Percentiles rank a stretch among this genome's conserved stretches.
Conservation (phyloP, 2,329 filamentous ascomycete species). For the Diplodia seriata region DNA sequence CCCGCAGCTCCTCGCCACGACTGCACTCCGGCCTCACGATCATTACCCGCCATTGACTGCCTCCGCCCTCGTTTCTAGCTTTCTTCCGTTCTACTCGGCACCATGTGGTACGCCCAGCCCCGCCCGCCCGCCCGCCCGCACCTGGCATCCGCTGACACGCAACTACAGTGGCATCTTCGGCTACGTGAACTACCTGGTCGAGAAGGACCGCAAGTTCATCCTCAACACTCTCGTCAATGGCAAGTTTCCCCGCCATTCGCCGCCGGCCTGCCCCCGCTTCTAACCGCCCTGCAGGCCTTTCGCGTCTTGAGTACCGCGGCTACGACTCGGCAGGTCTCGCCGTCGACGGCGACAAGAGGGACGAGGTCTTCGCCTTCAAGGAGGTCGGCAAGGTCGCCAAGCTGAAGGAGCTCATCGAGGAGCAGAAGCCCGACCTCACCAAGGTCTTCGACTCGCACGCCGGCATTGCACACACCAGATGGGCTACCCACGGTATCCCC, state of each 20-base stretch:
- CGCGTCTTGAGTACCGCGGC: constrained; percentile 95
- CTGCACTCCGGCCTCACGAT: constrained; percentile 26
- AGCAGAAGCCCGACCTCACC: constrained; percentile 80
- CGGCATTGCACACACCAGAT: constrained; percentile 98
- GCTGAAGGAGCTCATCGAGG: constrained; percentile 89
- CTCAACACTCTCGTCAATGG: constrained; percentile 96
- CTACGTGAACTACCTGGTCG: constrained; percentile 99
- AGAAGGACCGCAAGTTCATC: constrained; percentile 97
- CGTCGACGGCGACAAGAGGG: constrained; percentile 97
- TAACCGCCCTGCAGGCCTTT: constrained; percentile 69
- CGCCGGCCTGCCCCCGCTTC: constrained; percentile 34
- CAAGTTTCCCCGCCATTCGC: constrained; percentile 55
- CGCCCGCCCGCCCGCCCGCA: constrained; percentile 9
- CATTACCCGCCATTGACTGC: constrained; percentile 26
- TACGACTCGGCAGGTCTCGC: constrained; percentile 98
- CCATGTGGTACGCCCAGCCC: constrained; percentile 32
- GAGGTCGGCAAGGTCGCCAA: constrained; percentile 99
- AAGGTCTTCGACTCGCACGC: constrained; percentile 98
- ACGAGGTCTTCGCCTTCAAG: constrained; percentile 96
- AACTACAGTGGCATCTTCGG: constrained; percentile 84
- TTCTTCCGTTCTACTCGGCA: constrained; percentile 23
- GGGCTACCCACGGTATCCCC: constrained; percentile 96
- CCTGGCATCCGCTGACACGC: constrained; percentile 6
- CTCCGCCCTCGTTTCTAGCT: constrained; percentile 24
- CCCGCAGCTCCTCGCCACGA: constrained; percentile 20